Evolutionary conservation across 768 basidiomycete genomes (phyloP).

Genomic region (Tulasnella calospora): DNA sequence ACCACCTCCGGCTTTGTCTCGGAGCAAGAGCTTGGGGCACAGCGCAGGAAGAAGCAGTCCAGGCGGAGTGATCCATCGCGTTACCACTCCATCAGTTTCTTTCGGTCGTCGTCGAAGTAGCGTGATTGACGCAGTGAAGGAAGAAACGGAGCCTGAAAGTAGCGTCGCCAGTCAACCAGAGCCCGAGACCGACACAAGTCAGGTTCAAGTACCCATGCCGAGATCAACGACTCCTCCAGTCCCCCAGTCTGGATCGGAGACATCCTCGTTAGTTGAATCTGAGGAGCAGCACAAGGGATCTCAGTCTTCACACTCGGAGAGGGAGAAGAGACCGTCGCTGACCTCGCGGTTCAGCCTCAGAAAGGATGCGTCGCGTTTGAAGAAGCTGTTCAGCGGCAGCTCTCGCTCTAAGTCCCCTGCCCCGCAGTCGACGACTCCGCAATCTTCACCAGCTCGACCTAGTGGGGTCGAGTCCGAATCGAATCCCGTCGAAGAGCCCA

Average conservation of each 20-base stretch:
- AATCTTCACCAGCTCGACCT: constrained; percentile 13
- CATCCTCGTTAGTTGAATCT: neutral
- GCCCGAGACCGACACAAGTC: neutral
- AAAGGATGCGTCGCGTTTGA: constrained; percentile 1
- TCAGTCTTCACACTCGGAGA: neutral
- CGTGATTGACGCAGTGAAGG: constrained; percentile 14
- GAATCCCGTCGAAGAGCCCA: neutral
- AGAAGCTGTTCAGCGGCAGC: neutral
- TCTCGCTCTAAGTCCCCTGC: constrained; percentile 5
- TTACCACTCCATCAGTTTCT: neutral
- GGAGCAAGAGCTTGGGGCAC: neutral
- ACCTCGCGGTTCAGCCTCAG: neutral
- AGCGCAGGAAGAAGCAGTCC: neutral
- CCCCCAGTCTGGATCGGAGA: neutral
- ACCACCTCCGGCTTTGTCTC: neutral
- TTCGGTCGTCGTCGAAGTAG: constrained; percentile 16
- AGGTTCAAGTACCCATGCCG: neutral
- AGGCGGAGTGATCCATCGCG: neutral
- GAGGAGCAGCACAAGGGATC: neutral
- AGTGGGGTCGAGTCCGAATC: neutral
- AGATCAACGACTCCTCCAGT: neutral
- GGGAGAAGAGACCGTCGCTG: neutral
- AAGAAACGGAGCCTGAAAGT: constrained; percentile 13
- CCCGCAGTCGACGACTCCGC: constrained; percentile 7
- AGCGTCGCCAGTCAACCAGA: neutral